Evolutionary conservation across 2,329 filamentous ascomycete genomes (phyloP).

Genomic region (Colletotrichum shisoi): DNA sequence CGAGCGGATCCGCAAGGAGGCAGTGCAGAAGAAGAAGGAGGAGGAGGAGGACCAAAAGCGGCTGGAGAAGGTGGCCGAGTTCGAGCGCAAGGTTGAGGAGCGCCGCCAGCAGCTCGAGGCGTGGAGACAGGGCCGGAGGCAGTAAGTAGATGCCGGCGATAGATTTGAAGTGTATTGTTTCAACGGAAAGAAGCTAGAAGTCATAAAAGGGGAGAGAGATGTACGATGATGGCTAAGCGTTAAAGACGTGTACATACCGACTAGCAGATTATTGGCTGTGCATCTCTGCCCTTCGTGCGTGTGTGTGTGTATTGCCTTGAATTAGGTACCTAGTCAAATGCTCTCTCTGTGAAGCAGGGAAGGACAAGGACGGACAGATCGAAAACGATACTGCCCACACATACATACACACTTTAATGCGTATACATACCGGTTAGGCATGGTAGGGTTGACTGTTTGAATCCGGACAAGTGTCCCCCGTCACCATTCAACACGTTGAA

Average conservation of each 20-base stretch:
- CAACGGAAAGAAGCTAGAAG: background rate
- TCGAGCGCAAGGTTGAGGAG: slow-evolving; percentile 66
- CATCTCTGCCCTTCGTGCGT: too few relatives aligned
- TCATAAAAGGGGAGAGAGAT: background rate
- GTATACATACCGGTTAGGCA: too few relatives aligned
- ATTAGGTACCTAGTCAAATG: too few relatives aligned
- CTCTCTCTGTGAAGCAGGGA: too few relatives aligned
- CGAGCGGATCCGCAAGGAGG: slow-evolving; percentile 73
- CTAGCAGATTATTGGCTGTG: too few relatives aligned
- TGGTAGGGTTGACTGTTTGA: too few relatives aligned
- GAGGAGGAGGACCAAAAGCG: slow-evolving; percentile 62
- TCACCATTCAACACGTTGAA: too few relatives aligned
- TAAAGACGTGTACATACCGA: slow-evolving; percentile 12
- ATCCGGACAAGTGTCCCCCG: too few relatives aligned
- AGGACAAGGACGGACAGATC: too few relatives aligned
- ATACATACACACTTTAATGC: too few relatives aligned
- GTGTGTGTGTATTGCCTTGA: too few relatives aligned
- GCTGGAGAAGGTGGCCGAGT: slow-evolving; percentile 64
- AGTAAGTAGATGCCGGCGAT: slow-evolving; percentile 32
- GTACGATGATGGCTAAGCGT: slow-evolving; percentile 12
- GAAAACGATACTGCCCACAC: too few relatives aligned
- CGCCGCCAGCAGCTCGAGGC: slow-evolving; percentile 57
- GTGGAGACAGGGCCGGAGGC: slow-evolving; percentile 53
- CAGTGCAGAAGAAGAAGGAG: slow-evolving; percentile 60
- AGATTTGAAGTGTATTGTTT: slow-evolving; percentile 9